Percentiles rank a stretch among this genome's conserved stretches.
Conservation (phyloP, 176 grass and related monocot genomes). For the Pontederia crassipes region DNA sequence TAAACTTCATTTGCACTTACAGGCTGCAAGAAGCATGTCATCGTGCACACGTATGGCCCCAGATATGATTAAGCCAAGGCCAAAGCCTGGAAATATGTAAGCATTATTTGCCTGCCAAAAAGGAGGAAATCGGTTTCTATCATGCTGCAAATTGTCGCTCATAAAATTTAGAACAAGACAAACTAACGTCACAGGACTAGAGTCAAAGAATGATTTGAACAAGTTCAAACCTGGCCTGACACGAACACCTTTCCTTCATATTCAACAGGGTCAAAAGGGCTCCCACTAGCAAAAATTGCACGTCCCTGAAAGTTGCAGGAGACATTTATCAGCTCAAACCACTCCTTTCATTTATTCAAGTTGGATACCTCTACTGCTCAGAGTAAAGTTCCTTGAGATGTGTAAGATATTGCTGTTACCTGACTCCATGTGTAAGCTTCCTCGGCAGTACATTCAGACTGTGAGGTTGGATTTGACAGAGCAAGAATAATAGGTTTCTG, state of each 20-base stretch:
- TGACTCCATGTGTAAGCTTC: conserved; percentile 83
- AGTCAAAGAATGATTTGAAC: not conserved
- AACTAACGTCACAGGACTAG: no score
- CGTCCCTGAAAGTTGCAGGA: conserved; percentile 47
- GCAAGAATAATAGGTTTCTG: conserved; percentile 84
- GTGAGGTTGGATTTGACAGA: conserved; percentile 86
- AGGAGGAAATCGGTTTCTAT: not conserved
- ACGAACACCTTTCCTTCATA: conserved; percentile 58
- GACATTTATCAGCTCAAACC: conserved; percentile 1
- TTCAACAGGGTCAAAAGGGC: conserved; percentile 88
- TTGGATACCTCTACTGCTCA: not conserved
- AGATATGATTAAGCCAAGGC: conserved; percentile 77
- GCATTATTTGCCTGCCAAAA: conserved; percentile 77
- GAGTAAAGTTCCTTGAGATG: not conserved
- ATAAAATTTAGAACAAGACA: no score
- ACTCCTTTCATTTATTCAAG: not conserved
- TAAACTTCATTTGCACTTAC: conserved; percentile 36
- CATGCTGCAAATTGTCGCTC: no score
- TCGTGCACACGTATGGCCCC: conserved; percentile 85
- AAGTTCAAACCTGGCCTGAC: conserved; percentile 72
- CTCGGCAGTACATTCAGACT: conserved; percentile 92
- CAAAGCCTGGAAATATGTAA: conserved; percentile 95
- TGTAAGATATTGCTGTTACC: conserved; percentile 22
- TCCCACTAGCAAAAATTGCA: conserved; percentile 92
- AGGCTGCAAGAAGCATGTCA: conserved; percentile 95